Evolutionary conservation across 306 rosid species (phyloP).

Genomic region (Cicer yamashitae): DNA sequence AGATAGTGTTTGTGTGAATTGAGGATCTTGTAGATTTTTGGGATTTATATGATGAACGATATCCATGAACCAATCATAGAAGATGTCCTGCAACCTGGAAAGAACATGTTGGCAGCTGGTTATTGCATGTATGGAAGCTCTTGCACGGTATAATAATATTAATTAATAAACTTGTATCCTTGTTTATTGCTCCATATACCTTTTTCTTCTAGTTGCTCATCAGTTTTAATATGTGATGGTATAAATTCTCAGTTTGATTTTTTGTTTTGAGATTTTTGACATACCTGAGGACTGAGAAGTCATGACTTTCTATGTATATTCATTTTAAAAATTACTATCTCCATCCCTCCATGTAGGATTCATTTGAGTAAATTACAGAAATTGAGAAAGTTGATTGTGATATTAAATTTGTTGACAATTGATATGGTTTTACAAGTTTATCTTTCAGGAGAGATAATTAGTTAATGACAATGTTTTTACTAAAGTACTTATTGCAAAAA

Average conservation of each 20-base stretch:
- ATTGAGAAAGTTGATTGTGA: no score
- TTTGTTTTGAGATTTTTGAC: background rate
- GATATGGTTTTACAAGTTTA: no score
- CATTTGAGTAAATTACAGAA: no score
- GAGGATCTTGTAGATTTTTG: conserved; percentile 74
- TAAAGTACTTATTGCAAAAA: no score
- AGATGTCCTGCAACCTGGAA: conserved; percentile 93
- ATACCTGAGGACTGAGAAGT: background rate
- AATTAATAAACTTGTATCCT: conserved; percentile 8
- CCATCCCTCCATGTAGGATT: no score
- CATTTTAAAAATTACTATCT: conserved; percentile 1
- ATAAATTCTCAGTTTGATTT: background rate
- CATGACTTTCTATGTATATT: conserved; percentile 23
- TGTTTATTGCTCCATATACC: background rate
- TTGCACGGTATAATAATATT: conserved; percentile 72
- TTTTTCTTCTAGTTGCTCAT: background rate
- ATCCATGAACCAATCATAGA: conserved; percentile 65
- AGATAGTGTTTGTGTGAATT: conserved; percentile 41
- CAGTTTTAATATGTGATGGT: background rate
- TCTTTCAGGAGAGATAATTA: no score
- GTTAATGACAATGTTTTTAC: no score
- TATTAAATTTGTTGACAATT: no score
- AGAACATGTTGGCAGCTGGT: conserved; percentile 93
- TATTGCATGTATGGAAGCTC: conserved; percentile 99
- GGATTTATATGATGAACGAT: conserved; percentile 76